These are phyloP conservation scores for Macrolepiota albuminosa DNA, from an alignment of 768 basidiomycete species.

Conservation along the genomic window DNA sequence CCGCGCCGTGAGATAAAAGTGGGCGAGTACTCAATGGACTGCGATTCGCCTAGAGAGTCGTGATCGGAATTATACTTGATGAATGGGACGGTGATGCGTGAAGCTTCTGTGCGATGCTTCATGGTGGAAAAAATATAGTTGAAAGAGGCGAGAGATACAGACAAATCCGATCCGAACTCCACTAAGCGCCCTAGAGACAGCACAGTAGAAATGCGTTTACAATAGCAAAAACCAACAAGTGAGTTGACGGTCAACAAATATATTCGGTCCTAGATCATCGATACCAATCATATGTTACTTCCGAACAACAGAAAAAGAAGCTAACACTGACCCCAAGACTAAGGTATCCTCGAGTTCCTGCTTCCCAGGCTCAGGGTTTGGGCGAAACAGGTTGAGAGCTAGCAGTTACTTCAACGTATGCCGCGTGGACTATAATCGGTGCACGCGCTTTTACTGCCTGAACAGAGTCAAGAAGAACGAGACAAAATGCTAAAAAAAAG, in stretches of 20 bases:
- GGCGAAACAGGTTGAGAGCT: background rate
- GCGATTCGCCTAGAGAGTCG: background rate
- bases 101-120: background rate
- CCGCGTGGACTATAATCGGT: background rate
- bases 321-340: conserved; percentile 1
- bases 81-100: background rate
- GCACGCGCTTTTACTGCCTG: background rate
- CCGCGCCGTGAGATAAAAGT: background rate
- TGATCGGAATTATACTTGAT: conserved; percentile 1
- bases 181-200: background rate
- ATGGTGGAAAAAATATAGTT: background rate
- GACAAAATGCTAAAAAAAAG: background rate
- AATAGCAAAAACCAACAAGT: background rate
- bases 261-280: background rate
- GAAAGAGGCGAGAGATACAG: background rate
- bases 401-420: background rate
- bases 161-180: background rate
- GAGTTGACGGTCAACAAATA: background rate
- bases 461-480: background rate
- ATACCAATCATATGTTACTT: background rate
- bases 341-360: background rate
- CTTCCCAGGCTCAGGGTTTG: background rate
- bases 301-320: background rate
- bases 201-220: background rate
- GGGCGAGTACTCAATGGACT: background rate